Evolutionary conservation across 2,329 filamentous ascomycete genomes (phyloP), one percentile per base, ranked within the genome.

Genomic region (Colletotrichum paranaense): DNA sequence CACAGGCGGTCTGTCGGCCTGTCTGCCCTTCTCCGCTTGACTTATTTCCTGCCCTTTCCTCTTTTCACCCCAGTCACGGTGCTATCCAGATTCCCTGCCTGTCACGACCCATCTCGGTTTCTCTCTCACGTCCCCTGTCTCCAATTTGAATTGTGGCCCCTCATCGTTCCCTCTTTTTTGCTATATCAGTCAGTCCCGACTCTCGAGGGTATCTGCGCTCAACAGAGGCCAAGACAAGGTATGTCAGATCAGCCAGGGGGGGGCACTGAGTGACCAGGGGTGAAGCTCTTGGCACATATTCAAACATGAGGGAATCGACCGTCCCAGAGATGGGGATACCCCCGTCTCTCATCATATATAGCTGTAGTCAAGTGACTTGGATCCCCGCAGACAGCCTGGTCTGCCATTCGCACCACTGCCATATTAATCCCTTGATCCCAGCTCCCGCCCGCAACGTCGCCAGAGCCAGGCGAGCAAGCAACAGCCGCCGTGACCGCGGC

Each of bases 341-440:
- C 84, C 86, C 1, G 87, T 86, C 1, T 86, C 86, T 86, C 86
- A 3, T 79, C 86, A 19, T 86, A 82, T 66, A 80, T 88, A 0
- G 85, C 86, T 1, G 19, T 32, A 22, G 32, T 49, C 57, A 70
- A 59, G 28, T 49, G 42, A 58, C 63, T 55, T 49, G 26, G 38
- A 24, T 56, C 32, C 32, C 55, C n/a, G 22, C 57, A 28, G 35
- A 57, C 30, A 35, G 63, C 62, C 57, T 49, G 49, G 58, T 72
- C 42, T 22, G 42, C 42, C 68, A 62, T 65, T 58, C 67, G 63
- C 57, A 49, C 57, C 32, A 22, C 22, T 11, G 12, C 22, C 22
- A 26, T 52, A 6, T 19, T 49, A 30, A 24, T 35, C 14, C 64
- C 63, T 62, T 71, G 62, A 67, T 60, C 63, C 68, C 35, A 42